Percentiles rank a stretch among this genome's conserved stretches.
Conservation (phyloP, 352 stramenopile species). For the Aphanomyces invadans region DNA sequence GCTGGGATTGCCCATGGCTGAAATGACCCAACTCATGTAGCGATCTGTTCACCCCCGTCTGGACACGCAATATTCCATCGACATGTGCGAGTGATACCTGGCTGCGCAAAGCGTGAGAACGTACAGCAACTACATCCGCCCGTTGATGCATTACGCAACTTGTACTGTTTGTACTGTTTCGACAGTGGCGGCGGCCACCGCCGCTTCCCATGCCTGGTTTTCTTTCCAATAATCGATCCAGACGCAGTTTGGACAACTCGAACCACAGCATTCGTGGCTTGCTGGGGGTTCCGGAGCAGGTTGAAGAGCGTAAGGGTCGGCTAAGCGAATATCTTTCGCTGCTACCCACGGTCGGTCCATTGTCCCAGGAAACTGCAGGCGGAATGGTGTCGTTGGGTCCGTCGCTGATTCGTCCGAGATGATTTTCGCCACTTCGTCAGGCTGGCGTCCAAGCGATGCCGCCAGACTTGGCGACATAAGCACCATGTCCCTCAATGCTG, state of each 20-base stretch:
- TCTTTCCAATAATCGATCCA: conserved; percentile 14
- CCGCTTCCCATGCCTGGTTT: conserved; percentile 6
- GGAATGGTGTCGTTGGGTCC: conserved; percentile 9
- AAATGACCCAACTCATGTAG: too few relatives aligned
- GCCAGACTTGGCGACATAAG: not conserved
- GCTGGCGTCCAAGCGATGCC: not conserved
- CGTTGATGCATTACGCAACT: conserved; percentile 1
- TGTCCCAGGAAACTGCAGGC: conserved; percentile 1
- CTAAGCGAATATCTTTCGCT: not conserved
- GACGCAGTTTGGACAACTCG: conserved; percentile 18
- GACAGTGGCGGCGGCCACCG: not conserved
- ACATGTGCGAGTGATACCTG: too few relatives aligned
- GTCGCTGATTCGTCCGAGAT: conserved; percentile 7
- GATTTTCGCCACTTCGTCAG: conserved; percentile 6
- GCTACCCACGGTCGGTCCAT: conserved; percentile 10
- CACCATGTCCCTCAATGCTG: conserved; percentile 5
- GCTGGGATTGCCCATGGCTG: too few relatives aligned
- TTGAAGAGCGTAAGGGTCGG: not conserved
- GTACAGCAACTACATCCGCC: too few relatives aligned
- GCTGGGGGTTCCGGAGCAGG: conserved; percentile 12
- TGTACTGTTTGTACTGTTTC: not conserved
- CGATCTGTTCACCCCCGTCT: too few relatives aligned
- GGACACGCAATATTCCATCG: too few relatives aligned
- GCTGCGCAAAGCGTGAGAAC: too few relatives aligned
- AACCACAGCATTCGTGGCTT: conserved; percentile 17